Evolutionary conservation across 208 protist species (phyloP), one percentile per base, ranked within the genome.

Genomic region (Leishmania lainsoni): DNA sequence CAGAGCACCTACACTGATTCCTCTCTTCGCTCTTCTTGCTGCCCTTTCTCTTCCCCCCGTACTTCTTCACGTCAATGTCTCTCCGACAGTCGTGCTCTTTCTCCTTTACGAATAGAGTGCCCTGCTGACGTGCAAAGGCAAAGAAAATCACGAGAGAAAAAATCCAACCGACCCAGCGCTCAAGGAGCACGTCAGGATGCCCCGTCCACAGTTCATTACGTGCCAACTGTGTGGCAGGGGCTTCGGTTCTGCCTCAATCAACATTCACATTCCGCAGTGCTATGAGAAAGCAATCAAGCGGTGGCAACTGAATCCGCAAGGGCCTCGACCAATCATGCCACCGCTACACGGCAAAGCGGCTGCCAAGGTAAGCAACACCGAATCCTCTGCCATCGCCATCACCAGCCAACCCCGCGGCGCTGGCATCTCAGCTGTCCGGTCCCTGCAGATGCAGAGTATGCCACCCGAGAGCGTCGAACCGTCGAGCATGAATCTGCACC

Each of bases 251-350:
- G 92, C 94, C 26, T 96, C 92, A 32, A 90, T 97, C 71, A 85
- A 90, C 72, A 97, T 97, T 65, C 94, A 97, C 81, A 91, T 95
- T 61, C 94, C 94, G 3, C 94, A 97, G 76, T 97, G 94, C 81
- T 97, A 95, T 81, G 91, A 97, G 39, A 97, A 97, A 85, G 90
- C 92, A 16, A 51, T 96, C 17, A 94, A 96, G 84, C 91, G 91
- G 9, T 97, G 94, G 94, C 77, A 88, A 52, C 77, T 96, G 51
- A 89, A 95, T 75, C 93, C 91, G 35, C 63, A 83, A 39, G 94
- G 94, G 14, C 94, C 94, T 14, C 86, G 87, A 56, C 94, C 94
- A 26, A 89, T 96, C 29, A 94, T 97, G 91, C 94, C 94, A 45
- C 69, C 45, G 32, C 45, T 87, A 48, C 63, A 75, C 56, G 84